These are phyloP conservation scores for Stenocarpella maydis DNA, from an alignment of 2,329 filamentous ascomycete genomes.

Conservation along the genomic window DNA sequence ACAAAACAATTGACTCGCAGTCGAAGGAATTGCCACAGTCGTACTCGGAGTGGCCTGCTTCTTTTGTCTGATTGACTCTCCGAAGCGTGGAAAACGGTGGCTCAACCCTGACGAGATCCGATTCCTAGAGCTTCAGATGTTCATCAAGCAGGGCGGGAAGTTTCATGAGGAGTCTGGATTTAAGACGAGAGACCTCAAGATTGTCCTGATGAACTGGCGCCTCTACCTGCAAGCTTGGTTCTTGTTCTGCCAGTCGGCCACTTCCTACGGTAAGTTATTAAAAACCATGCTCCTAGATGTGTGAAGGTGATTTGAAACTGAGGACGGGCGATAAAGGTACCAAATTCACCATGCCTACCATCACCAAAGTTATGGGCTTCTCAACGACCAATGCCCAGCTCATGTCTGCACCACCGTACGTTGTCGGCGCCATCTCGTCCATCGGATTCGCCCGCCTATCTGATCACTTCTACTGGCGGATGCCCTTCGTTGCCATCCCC, in stretches of 20 bases:
- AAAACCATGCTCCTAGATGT: background rate
- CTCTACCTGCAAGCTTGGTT: conserved; percentile 35
- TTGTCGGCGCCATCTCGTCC: conserved; percentile 69
- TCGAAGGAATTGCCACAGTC: conserved; percentile 20
- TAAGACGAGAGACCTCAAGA: conserved; percentile 20
- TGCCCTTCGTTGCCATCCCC: conserved; percentile 70
- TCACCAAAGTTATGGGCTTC: conserved; percentile 49
- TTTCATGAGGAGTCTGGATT: conserved; percentile 13
- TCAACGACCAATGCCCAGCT: conserved; percentile 50
- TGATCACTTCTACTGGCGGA: conserved; percentile 70
- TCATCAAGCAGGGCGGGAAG: conserved; percentile 10
- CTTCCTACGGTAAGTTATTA: conserved; percentile 40
- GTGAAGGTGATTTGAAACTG: too few relatives aligned
- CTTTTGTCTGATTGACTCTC: conserved; percentile 44
- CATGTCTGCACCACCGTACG: conserved; percentile 66
- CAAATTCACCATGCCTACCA: conserved; percentile 44
- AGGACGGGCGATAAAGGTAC: background rate
- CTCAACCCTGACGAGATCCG: conserved; percentile 32
- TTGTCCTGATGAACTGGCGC: conserved; percentile 34
- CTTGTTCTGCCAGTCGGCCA: conserved; percentile 42
- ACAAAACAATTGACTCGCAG: background rate
- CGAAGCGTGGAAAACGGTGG: conserved; percentile 22
- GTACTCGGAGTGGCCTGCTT: conserved; percentile 59
- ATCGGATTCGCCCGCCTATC: conserved; percentile 70
- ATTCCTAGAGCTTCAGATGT: conserved; percentile 30